phyloP scores from a whole-genome alignment of 106 monocot genomes.

The Platanthera guangdongensis region DNA sequence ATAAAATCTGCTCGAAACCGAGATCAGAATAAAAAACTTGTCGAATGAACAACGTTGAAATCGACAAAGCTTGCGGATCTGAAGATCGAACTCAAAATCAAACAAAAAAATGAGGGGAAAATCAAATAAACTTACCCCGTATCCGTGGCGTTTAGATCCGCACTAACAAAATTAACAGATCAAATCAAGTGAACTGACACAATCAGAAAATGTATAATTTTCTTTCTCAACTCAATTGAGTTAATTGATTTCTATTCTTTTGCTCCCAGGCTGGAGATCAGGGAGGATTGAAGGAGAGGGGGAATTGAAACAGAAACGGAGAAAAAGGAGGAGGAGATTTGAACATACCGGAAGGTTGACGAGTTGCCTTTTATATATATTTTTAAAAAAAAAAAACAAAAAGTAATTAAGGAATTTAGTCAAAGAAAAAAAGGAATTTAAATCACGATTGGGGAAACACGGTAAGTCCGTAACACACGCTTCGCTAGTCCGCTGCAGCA shows the following conservation, averaged over 20 bases:
- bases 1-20: not conserved
- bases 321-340: not conserved
- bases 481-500: too few relatives aligned
- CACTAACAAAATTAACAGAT: not conserved
- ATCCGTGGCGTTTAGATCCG: not conserved
- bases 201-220: not conserved
- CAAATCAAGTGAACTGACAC: not conserved
- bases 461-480: too few relatives aligned
- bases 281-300: not conserved
- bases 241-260: slow-evolving; percentile 1
- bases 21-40: not conserved
- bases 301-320: not conserved
- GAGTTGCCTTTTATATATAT: too few relatives aligned
- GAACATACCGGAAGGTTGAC: not conserved
- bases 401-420: too few relatives aligned
- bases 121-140: not conserved
- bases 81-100: not conserved
- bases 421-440: too few relatives aligned
- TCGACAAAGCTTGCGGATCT: not conserved
- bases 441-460: too few relatives aligned
- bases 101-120: not conserved
- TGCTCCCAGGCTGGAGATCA: not conserved
- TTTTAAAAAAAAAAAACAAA: too few relatives aligned
- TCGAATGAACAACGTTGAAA: not conserved
- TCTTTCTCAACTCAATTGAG: not conserved